A percentile compares a stretch with the other conserved stretches of the same genome.
phyloP scores from a whole-genome alignment of 768 basidiomycete species.

The Termitomyces sp. region DNA sequence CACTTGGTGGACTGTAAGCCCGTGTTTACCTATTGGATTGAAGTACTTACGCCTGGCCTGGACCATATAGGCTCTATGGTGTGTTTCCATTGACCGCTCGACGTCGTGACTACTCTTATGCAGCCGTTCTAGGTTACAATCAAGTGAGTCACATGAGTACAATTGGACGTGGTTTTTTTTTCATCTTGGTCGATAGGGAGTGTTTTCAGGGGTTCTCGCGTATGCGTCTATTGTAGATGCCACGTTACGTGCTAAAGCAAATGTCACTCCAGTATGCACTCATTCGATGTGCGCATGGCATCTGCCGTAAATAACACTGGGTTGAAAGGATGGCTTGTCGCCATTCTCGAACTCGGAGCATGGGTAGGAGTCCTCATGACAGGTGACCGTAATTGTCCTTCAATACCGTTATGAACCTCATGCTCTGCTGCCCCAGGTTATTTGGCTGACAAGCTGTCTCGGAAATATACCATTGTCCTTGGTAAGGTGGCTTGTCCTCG shows the following conservation, averaged over 20 bases:
- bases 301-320: conserved; percentile 44
- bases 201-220: conserved; percentile 72
- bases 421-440: conserved; percentile 29
- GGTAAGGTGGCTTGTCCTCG: conserved; percentile 26
- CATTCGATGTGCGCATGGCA: conserved; percentile 52
- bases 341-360: conserved; percentile 71
- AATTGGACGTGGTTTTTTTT: background rate
- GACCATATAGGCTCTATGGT: conserved; percentile 57
- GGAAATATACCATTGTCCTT: conserved; percentile 67
- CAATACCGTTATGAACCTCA: background rate
- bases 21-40: background rate
- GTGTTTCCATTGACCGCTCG: conserved; percentile 15
- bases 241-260: too few species aligned
- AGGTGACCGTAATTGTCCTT: conserved; percentile 27
- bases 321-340: conserved; percentile 67
- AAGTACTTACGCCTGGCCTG: background rate
- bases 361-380: conserved; percentile 73
- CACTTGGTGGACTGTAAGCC: conserved; percentile 69
- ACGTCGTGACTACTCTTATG: background rate
- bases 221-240: conserved; percentile 16
- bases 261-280: conserved; percentile 35
- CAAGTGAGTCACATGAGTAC: conserved; percentile 33
- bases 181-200: conserved; percentile 39
- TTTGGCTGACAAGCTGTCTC: conserved; percentile 65
- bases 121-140: conserved; percentile 47